phyloP scores from a whole-genome alignment of 805 yeast genomes.

The Wickerhamiella lipophila region DNA sequence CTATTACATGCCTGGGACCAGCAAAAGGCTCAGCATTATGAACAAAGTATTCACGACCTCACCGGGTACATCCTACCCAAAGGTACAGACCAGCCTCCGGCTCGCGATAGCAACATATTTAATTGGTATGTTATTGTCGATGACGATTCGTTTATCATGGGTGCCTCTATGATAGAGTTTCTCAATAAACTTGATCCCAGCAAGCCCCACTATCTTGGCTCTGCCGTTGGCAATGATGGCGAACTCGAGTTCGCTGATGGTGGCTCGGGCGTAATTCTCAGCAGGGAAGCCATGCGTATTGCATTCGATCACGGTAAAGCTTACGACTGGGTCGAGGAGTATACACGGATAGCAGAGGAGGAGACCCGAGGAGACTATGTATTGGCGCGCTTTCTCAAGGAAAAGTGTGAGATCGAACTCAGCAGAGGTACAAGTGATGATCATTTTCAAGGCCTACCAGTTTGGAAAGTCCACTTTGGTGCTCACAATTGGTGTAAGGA shows the following conservation, averaged over 20 bases:
- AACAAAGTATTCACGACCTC: background rate
- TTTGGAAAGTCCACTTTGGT: conserved; percentile 15
- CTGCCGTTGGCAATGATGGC: conserved; percentile 13
- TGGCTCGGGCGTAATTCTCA: conserved; percentile 21
- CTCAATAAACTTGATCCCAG: conserved; percentile 15
- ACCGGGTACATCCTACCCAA: background rate
- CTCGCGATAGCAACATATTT: background rate
- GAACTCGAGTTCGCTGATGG: conserved; percentile 18
- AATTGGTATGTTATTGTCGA: conserved; percentile 21
- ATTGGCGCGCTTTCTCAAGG: conserved; percentile 19
- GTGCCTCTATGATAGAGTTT: conserved; percentile 13
- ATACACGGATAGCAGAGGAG: conserved; percentile 14
- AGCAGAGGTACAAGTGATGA: conserved; percentile 17
- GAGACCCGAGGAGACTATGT: conserved; percentile 24
- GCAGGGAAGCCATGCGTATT: conserved; percentile 14
- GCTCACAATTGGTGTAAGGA: conserved; percentile 24
- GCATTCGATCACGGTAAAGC: conserved; percentile 14
- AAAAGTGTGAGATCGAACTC: conserved; percentile 12
- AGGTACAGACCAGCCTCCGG: background rate
- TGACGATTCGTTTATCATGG: conserved; percentile 17
- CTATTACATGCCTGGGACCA: conserved; percentile 20
- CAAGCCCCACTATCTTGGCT: conserved; percentile 17
- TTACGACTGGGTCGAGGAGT: conserved; percentile 12
- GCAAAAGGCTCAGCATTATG: background rate
- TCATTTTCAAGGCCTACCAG: conserved; percentile 23